These are phyloP conservation scores for Hymenoscyphus infarciens DNA, from an alignment of 2,329 filamentous ascomycete genomes.

Conservation along the genomic window DNA sequence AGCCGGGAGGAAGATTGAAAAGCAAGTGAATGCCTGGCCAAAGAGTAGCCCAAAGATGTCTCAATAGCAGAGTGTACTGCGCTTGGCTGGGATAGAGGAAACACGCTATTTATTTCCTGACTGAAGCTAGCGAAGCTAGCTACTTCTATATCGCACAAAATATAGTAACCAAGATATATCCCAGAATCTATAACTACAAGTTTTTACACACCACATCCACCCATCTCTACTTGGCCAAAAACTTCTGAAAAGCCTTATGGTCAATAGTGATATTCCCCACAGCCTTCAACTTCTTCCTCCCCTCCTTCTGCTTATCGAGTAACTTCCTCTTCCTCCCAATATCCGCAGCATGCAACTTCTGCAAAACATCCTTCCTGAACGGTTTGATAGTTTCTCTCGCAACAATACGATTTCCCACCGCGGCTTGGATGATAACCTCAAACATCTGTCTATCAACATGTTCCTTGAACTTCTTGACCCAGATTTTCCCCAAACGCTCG, in stretches of 20 bases:
- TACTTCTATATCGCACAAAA: too few species aligned
- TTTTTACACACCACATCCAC: too few species aligned
- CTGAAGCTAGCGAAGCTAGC: too few species aligned
- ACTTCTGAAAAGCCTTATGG: constrained; percentile 90
- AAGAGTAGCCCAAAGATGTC: too few species aligned
- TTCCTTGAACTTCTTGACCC: constrained; percentile 95
- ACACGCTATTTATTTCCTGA: too few species aligned
- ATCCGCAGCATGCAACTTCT: constrained; percentile 90
- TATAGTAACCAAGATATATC: too few species aligned
- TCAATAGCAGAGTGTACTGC: too few species aligned
- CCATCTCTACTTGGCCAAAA: constrained; percentile 67
- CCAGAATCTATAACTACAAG: too few species aligned
- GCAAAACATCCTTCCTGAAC: constrained; percentile 90
- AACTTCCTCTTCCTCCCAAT: constrained; percentile 78
- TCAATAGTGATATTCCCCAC: constrained; percentile 95
- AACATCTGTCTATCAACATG: constrained; percentile 97
- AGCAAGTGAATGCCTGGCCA: too few species aligned
- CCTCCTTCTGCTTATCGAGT: constrained; percentile 95
- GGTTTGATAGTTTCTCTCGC: constrained; percentile 94
- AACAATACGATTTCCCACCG: constrained; percentile 75
- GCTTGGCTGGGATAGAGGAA: too few species aligned
- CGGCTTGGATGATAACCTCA: constrained; percentile 91
- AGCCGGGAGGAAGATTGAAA: too few species aligned
- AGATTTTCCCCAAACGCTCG: constrained; percentile 74
- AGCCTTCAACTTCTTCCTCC: constrained; percentile 78